These are phyloP conservation scores for Suillus subluteus DNA, from an alignment of 768 basidiomycete genomes.

Conservation along the genomic window DNA sequence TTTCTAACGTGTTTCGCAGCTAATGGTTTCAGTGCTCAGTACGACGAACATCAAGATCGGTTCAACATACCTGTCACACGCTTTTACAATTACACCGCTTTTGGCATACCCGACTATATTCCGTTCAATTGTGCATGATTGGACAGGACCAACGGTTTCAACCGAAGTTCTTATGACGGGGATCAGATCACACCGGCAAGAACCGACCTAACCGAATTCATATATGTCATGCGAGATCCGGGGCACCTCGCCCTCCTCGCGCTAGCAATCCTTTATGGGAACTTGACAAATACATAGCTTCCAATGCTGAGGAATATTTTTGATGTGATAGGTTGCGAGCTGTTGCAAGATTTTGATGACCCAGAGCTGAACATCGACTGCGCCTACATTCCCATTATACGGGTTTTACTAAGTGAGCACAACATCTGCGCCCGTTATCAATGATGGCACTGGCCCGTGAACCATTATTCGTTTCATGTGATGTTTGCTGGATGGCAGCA, in stretches of 20 bases:
- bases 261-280: neutral
- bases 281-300: neutral
- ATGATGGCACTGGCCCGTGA: neutral
- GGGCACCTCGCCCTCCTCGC: neutral
- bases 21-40: neutral
- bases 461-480: neutral
- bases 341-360: neutral
- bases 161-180: conserved; percentile 1
- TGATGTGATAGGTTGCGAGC: neutral
- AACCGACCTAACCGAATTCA: neutral
- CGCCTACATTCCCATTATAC: neutral
- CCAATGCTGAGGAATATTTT: neutral
- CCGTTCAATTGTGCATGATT: neutral
- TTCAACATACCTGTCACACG: neutral
- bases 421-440: too few relatives aligned
- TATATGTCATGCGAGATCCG: conserved; percentile 2
- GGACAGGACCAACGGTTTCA: neutral
- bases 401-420: neutral
- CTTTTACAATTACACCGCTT: conserved; percentile 4
- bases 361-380: too few relatives aligned
- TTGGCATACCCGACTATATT: neutral
- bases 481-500: neutral
- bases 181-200: neutral
- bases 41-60: neutral
- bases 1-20: neutral